phyloP scores from a whole-genome alignment of 2,329 filamentous ascomycete species.

The Neofusicoccum laricinum region DNA sequence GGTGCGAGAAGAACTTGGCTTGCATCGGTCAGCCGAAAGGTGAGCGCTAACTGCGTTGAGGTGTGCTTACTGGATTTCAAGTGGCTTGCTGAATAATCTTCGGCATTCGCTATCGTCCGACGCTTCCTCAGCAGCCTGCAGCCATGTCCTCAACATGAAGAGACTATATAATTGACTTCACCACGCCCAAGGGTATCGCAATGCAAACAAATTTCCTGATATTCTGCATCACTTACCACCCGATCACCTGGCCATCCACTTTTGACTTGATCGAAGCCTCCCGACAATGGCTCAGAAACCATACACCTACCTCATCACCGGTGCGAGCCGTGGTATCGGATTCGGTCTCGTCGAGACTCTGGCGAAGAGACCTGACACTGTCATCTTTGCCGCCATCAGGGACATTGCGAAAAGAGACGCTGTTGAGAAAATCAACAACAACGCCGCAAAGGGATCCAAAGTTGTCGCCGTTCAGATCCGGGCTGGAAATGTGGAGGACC shows the following conservation, averaged over 20 bases:
- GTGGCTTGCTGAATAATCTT: neutral
- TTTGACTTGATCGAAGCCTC: neutral
- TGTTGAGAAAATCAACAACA: neutral
- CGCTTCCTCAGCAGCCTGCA: neutral
- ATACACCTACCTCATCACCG: neutral
- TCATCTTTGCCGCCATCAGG: neutral
- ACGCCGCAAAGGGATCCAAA: slow-evolving; percentile 2
- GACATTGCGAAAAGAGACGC: neutral
- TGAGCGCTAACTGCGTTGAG: too few species aligned
- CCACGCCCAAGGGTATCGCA: too few species aligned
- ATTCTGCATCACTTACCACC: too few species aligned
- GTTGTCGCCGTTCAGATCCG: neutral
- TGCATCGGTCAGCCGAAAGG: neutral
- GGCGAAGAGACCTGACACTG: neutral
- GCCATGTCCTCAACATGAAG: neutral
- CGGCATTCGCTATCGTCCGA: neutral
- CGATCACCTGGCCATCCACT: too few species aligned
- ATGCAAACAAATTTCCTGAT: too few species aligned
- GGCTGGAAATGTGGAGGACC: neutral
- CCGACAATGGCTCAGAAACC: neutral
- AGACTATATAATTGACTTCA: neutral
- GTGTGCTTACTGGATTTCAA: neutral
- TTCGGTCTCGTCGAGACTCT: neutral
- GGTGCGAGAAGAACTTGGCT: neutral
- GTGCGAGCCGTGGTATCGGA: neutral